These are phyloP conservation scores for Candida sp. DNA, from an alignment of 1,139 yeast genomes.

Conservation along the genomic window DNA sequence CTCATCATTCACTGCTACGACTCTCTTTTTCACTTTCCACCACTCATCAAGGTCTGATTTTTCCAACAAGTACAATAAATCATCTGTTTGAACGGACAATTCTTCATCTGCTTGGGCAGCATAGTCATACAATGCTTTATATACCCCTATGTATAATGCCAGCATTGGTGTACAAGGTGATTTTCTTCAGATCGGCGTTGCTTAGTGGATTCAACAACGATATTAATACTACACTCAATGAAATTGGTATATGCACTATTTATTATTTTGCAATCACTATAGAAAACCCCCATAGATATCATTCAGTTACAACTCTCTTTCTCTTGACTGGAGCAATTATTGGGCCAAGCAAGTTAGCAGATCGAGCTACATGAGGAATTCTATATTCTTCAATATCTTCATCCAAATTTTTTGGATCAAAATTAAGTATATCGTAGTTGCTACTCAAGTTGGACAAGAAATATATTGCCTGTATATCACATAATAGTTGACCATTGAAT, in stretches of 20 bases:
- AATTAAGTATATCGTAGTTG: constrained; percentile 15
- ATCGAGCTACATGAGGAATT: no score
- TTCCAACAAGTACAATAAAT: constrained; percentile 78
- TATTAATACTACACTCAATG: not conserved
- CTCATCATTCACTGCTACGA: constrained; percentile 59
- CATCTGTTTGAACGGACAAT: constrained; percentile 66
- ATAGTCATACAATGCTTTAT: constrained; percentile 78
- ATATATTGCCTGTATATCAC: constrained; percentile 17
- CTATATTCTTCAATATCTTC: constrained; percentile 17
- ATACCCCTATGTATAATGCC: constrained; percentile 69
- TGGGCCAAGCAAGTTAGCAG: no score
- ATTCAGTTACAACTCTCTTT: not conserved
- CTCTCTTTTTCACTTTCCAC: constrained; percentile 97
- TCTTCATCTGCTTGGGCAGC: constrained; percentile 91
- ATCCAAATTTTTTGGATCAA: constrained; percentile 15
- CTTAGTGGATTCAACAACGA: not conserved
- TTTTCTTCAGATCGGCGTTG: not conserved
- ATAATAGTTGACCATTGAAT: constrained; percentile 5
- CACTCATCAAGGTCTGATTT: constrained; percentile 91
- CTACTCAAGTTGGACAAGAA: constrained; percentile 17
- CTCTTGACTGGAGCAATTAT: not conserved
- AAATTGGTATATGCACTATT: not conserved
- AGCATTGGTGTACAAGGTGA: constrained; percentile 19
- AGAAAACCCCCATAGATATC: no score
- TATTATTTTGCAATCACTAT: not conserved